Percentiles rank a stretch among this genome's conserved stretches.
Evolutionary conservation across 2,329 filamentous ascomycete species (phyloP).

Genomic region (Curvularia lunata): DNA sequence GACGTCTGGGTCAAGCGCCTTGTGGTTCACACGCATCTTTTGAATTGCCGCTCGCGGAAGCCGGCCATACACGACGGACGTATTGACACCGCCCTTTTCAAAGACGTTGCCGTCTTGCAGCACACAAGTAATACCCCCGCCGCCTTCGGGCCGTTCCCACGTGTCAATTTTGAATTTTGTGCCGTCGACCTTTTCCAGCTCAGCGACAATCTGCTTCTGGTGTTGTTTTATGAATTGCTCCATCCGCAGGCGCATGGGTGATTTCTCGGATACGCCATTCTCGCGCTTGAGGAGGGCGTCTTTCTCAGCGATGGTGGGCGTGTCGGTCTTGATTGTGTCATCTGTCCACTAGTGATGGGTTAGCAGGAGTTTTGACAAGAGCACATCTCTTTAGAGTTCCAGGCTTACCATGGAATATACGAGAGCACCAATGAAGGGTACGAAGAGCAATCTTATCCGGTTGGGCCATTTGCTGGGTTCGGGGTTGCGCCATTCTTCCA

Average conservation of each 20-base stretch:
- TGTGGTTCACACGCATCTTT: conserved; percentile 89
- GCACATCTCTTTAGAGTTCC: not conserved
- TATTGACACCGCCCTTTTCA: conserved; percentile 96
- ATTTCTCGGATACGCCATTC: conserved; percentile 73
- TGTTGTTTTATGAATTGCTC: conserved; percentile 94
- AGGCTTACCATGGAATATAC: conserved; percentile 65
- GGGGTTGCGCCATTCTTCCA: conserved; percentile 45
- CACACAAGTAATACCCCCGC: conserved; percentile 92
- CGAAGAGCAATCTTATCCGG: conserved; percentile 53
- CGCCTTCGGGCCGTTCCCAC: conserved; percentile 86
- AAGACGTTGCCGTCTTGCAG: conserved; percentile 96
- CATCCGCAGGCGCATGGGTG: conserved; percentile 97
- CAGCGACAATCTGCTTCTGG: conserved; percentile 84
- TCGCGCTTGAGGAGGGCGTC: conserved; percentile 83
- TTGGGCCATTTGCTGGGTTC: conserved; percentile 47
- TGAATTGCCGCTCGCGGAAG: conserved; percentile 83
- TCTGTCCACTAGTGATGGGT: conserved; percentile 38
- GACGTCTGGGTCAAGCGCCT: conserved; percentile 79
- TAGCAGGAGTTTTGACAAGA: not conserved
- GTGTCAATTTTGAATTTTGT: conserved; percentile 81
- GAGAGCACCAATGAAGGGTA: conserved; percentile 61
- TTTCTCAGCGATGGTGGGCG: conserved; percentile 79
- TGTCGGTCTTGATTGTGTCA: conserved; percentile 58
- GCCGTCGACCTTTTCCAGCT: conserved; percentile 83
- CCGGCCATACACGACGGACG: conserved; percentile 91